Evolutionary conservation across 2,329 filamentous ascomycete genomes (phyloP).

Genomic region (Rhexocercosporidium sp.): DNA sequence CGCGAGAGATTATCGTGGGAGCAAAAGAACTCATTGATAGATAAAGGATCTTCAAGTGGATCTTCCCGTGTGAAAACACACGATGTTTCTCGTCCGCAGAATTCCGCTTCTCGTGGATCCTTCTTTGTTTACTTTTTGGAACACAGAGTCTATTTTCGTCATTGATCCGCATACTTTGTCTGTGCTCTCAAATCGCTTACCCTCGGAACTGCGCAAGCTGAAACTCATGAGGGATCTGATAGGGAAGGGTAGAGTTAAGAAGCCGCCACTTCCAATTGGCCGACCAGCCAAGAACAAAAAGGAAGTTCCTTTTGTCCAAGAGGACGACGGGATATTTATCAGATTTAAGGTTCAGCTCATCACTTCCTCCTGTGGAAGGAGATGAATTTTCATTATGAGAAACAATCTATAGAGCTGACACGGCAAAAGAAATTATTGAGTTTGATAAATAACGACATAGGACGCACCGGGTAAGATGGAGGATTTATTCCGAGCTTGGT

Average conservation of each 20-base stretch:
- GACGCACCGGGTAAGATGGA: no score
- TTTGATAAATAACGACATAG: neutral
- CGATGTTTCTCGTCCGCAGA: neutral
- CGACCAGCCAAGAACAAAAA: neutral
- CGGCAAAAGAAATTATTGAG: neutral
- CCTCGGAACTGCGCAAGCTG: neutral
- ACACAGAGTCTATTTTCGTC: neutral
- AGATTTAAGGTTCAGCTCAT: neutral
- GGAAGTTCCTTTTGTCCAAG: neutral
- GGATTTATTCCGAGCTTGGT: neutral
- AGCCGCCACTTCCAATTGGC: conserved; percentile 5
- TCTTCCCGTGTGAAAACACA: neutral
- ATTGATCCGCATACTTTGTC: neutral
- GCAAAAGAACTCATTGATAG: neutral
- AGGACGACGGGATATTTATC: neutral
- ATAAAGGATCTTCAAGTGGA: neutral
- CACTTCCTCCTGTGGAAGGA: conserved; percentile 4
- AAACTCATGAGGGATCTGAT: neutral
- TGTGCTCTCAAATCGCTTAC: neutral
- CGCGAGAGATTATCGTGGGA: neutral
- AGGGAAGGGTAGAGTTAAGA: neutral
- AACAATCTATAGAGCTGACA: neutral
- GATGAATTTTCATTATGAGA: neutral
- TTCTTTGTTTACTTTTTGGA: conserved; percentile 7
- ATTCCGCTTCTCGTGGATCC: neutral